Conservation (phyloP, 768 basidiomycete genomes). For the Cystofilobasidium bisporidii region DNA sequence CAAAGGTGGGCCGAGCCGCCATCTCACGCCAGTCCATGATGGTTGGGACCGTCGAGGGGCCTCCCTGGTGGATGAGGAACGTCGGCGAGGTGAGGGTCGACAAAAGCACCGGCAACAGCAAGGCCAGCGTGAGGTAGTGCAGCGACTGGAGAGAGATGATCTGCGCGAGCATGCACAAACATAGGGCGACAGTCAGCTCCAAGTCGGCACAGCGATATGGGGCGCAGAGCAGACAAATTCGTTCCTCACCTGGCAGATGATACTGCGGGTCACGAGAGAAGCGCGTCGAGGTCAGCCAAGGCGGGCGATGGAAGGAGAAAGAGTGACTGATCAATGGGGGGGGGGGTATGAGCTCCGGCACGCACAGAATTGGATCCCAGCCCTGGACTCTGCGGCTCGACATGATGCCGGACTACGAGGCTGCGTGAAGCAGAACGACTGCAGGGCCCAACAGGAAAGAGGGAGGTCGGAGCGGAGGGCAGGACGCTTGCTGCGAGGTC, state of each 20-base stretch:
- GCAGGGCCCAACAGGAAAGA: too few relatives aligned
- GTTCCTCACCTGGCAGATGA: constrained; percentile 66
- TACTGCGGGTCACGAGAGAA: constrained; percentile 30
- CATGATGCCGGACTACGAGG: constrained; percentile 1
- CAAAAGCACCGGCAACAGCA: constrained; percentile 73
- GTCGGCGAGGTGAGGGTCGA: constrained; percentile 38
- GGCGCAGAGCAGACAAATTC: too few relatives aligned
- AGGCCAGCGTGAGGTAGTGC: constrained; percentile 80
- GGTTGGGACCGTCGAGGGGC: constrained; percentile 51
- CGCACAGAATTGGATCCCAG: constrained; percentile 73
- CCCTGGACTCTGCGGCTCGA: constrained; percentile 41
- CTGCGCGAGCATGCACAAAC: constrained; percentile 42
- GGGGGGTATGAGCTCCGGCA: not conserved
- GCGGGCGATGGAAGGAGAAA: constrained; percentile 34
- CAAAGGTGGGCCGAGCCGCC: constrained; percentile 68
- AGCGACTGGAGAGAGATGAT: constrained; percentile 87
- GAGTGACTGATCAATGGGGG: too few relatives aligned
- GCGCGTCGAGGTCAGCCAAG: constrained; percentile 43
- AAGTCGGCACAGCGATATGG: too few relatives aligned
- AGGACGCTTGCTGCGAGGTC: too few relatives aligned
- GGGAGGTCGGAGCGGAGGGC: too few relatives aligned
- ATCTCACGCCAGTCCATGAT: constrained; percentile 98
- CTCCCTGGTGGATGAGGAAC: constrained; percentile 38
- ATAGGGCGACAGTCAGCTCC: not conserved
- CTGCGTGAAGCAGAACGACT: too few relatives aligned